phyloP scores from a whole-genome alignment of 306 rosid species.

The Pueraria montana region DNA sequence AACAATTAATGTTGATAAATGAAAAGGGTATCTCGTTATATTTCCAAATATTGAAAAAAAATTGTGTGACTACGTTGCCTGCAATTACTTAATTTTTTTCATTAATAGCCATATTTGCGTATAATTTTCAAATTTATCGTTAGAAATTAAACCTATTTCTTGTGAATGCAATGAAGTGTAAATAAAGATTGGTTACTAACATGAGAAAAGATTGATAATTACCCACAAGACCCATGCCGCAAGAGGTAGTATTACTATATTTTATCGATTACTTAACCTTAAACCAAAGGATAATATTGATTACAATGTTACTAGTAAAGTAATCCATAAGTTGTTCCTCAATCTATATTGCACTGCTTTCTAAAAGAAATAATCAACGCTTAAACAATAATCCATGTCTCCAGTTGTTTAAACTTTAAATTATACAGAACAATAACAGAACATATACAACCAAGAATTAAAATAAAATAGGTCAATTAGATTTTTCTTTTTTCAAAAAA shows the following conservation, averaged over 20 bases:
- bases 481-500: not conserved
- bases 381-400: not conserved
- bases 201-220: not conserved
- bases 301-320: not conserved
- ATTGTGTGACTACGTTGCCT: not conserved
- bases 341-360: conserved; percentile 8
- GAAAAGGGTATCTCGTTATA: not conserved
- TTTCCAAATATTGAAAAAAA: not conserved
- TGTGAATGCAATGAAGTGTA: conserved; percentile 12
- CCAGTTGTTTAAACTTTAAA: not conserved
- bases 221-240: not conserved
- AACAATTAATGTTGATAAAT: not conserved
- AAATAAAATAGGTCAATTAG: not conserved
- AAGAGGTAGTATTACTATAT: not conserved
- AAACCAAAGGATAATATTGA: not conserved
- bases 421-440: not conserved
- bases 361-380: conserved; percentile 3
- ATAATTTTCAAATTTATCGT: not conserved
- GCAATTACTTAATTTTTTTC: not conserved
- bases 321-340: not conserved
- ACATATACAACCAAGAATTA: not conserved
- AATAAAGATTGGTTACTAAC: not conserved
- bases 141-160: not conserved
- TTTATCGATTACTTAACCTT: conserved; percentile 10
- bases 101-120: not conserved